These are phyloP conservation scores for Pseudocercospora fuligena DNA, from an alignment of 2,329 filamentous ascomycete genomes.

Conservation along the genomic window DNA sequence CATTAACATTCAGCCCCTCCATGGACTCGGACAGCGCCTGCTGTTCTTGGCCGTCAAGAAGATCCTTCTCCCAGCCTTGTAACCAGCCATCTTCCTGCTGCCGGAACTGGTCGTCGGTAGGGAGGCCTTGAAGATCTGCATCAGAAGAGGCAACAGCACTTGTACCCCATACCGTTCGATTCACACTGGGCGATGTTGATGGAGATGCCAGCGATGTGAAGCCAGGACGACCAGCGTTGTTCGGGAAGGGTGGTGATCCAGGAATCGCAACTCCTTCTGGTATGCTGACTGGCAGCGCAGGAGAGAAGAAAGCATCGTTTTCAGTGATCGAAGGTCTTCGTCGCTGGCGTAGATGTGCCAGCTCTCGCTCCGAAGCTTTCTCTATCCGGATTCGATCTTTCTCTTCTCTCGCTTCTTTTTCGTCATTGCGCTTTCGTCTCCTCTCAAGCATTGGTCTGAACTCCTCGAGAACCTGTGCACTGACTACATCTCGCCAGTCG, in stretches of 20 bases:
- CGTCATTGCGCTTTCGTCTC: conserved; percentile 74
- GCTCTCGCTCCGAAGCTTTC: conserved; percentile 72
- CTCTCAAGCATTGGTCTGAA: conserved; percentile 79
- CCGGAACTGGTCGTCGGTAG: conserved; percentile 44
- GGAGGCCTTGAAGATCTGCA: conserved; percentile 46
- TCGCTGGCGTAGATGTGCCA: conserved; percentile 68
- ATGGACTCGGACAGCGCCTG: conserved; percentile 25
- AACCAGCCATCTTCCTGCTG: conserved; percentile 80
- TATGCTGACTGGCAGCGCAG: conserved; percentile 33
- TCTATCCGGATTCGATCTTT: conserved; percentile 83
- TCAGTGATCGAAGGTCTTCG: conserved; percentile 58
- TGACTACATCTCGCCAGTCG: conserved; percentile 90
- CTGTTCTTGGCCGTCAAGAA: conserved; percentile 68
- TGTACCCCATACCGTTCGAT: conserved; percentile 93
- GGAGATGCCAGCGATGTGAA: conserved; percentile 75
- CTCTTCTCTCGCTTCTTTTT: conserved; percentile 86
- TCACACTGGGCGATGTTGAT: conserved; percentile 77
- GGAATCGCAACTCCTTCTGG: conserved; percentile 29
- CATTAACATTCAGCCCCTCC: conserved; percentile 24
- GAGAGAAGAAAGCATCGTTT: conserved; percentile 44
- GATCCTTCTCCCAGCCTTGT: conserved; percentile 78
- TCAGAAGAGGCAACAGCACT: conserved; percentile 65
- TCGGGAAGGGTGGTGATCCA: conserved; percentile 54
- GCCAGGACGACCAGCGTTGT: conserved; percentile 62
- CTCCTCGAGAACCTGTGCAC: conserved; percentile 71